Conservation (phyloP, 2,329 filamentous ascomycete species). For the Pseudogymnoascus sp. region DNA sequence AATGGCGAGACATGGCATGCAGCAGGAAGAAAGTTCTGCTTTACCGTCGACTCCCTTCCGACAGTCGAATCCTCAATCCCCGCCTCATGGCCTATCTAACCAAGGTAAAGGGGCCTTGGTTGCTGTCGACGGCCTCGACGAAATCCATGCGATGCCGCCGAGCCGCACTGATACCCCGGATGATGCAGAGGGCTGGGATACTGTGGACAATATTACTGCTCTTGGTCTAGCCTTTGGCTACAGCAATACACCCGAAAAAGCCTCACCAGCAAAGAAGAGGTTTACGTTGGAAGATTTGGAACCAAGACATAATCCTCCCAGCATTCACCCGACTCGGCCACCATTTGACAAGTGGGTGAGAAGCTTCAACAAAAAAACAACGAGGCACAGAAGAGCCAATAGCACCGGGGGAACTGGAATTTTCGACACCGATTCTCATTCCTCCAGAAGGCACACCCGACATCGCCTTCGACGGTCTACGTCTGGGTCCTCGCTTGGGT, state of each 20-base stretch:
- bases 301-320: slow-evolving; percentile 7
- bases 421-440: slow-evolving; percentile 28
- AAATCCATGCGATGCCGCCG: neutral
- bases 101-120: neutral
- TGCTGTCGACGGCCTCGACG: neutral
- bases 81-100: neutral
- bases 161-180: slow-evolving; percentile 13
- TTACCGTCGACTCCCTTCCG: neutral
- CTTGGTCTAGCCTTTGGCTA: slow-evolving; percentile 33
- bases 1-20: neutral
- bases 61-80: neutral
- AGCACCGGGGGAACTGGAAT: slow-evolving; percentile 30
- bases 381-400: slow-evolving; percentile 32
- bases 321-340: slow-evolving; percentile 8
- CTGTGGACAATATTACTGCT: slow-evolving; percentile 35
- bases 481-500: slow-evolving; percentile 67
- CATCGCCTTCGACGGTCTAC: slow-evolving; percentile 49
- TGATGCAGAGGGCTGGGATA: slow-evolving; percentile 30
- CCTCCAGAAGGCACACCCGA: slow-evolving; percentile 19
- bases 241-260: slow-evolving; percentile 21
- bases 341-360: slow-evolving; percentile 70
- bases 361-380: slow-evolving; percentile 53
- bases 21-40: neutral
- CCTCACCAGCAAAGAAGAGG: slow-evolving; percentile 13
- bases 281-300: slow-evolving; percentile 24